Percentiles rank a stretch among this genome's conserved stretches.
These are phyloP conservation scores for Handroanthus guayacan DNA, from an alignment of 257 asterid genomes.

Conservation along the genomic window DNA sequence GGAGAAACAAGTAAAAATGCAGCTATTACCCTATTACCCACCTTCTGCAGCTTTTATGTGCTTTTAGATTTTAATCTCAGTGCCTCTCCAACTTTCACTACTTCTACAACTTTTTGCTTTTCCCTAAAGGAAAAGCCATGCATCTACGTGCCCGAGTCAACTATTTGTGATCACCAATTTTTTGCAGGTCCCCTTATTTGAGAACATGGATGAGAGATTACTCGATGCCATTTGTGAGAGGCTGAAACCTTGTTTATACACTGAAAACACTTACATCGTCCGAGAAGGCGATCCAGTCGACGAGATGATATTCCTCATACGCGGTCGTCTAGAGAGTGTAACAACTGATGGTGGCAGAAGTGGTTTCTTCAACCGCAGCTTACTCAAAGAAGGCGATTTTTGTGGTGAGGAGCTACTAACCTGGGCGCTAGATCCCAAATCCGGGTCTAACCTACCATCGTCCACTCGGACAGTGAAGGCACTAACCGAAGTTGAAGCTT, in stretches of 20 bases:
- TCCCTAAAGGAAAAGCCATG: neutral
- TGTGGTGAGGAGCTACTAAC: constrained; percentile 99
- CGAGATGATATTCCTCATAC: constrained; percentile 96
- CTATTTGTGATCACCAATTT: neutral
- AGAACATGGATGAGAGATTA: constrained; percentile 94
- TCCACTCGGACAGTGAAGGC: constrained; percentile 96
- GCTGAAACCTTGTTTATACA: constrained; percentile 85
- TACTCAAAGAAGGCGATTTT: constrained; percentile 88
- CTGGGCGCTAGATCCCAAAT: constrained; percentile 95
- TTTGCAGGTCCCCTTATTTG: constrained; percentile 90
- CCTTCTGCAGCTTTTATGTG: too few relatives aligned
- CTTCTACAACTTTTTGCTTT: too few relatives aligned
- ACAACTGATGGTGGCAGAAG: constrained; percentile 99
- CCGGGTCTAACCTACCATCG: constrained; percentile 90
- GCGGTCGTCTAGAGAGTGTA: constrained; percentile 96
- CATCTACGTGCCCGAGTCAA: neutral
- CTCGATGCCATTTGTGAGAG: constrained; percentile 98
- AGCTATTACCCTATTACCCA: too few relatives aligned
- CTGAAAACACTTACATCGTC: constrained; percentile 83
- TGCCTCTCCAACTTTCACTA: too few relatives aligned
- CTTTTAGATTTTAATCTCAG: too few relatives aligned
- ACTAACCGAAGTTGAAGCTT: constrained; percentile 85
- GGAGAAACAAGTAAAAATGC: too few relatives aligned
- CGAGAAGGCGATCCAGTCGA: constrained; percentile 99
- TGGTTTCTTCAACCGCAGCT: constrained; percentile 91